Evolutionary conservation across 441 rosid species (phyloP).

Genomic region (Adansonia grandidieri): DNA sequence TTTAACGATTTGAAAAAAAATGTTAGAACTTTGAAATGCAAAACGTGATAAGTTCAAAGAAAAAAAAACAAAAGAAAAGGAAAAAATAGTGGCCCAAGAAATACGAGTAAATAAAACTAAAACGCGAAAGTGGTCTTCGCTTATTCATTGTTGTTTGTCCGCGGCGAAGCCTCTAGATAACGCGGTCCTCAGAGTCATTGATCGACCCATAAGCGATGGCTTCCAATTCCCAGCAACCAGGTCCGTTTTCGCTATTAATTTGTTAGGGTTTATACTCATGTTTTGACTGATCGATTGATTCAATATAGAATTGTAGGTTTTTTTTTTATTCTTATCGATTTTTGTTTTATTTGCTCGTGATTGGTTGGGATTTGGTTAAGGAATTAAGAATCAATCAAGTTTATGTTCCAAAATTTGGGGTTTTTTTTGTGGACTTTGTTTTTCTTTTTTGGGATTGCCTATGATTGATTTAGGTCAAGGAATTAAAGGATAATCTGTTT

Average conservation of each 20-base stretch:
- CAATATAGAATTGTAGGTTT: background rate
- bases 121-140: background rate
- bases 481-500: background rate
- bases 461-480: background rate
- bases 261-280: background rate
- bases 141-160: background rate
- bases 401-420: background rate
- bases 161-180: slow-evolving; percentile 36
- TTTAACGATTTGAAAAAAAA: too few relatives aligned
- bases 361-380: background rate
- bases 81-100: background rate
- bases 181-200: slow-evolving; percentile 25
- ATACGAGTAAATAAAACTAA: background rate
- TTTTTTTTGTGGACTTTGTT: background rate
- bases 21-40: background rate
- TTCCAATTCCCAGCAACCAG: slow-evolving; percentile 46
- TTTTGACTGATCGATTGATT: slow-evolving; percentile 5
- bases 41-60: background rate
- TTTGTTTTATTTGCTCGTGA: background rate
- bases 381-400: background rate
- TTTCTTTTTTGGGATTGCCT: background rate
- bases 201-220: slow-evolving; percentile 41
- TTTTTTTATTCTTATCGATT: background rate
- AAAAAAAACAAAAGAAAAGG: background rate
- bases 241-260: slow-evolving; percentile 21